These are phyloP conservation scores for Cynara cardunculus DNA, from an alignment of 129 eudicot species.

Conservation along the genomic window DNA sequence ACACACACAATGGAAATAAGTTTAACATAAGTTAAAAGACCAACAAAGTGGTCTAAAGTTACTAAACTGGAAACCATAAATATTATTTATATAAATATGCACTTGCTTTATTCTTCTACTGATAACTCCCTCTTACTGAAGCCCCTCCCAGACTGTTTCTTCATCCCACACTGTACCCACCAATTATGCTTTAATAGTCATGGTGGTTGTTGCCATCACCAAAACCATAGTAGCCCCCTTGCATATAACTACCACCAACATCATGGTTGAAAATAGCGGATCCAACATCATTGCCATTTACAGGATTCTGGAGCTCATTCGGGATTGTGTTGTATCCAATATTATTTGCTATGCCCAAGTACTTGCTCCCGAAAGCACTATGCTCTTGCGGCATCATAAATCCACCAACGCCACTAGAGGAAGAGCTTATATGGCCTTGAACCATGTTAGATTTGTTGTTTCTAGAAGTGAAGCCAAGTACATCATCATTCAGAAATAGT, in stretches of 20 bases:
- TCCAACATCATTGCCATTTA: background rate
- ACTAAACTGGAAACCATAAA: background rate
- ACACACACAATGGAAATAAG: background rate
- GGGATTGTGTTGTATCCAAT: background rate
- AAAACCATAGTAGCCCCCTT: background rate
- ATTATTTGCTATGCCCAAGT: background rate
- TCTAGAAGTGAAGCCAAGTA: background rate
- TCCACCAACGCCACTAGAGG: background rate
- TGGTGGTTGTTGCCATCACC: background rate
- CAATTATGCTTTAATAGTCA: background rate
- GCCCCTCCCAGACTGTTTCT: background rate
- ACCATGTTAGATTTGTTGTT: background rate
- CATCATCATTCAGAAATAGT: background rate
- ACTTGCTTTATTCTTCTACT: background rate
- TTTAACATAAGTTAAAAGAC: background rate
- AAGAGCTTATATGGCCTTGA: background rate
- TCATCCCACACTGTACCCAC: background rate
- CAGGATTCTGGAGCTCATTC: background rate
- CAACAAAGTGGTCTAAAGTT: background rate
- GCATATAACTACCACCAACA: background rate
- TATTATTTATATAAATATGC: background rate
- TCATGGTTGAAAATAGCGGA: background rate
- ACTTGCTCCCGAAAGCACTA: background rate
- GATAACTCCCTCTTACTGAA: background rate
- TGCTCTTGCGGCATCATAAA: background rate